These are phyloP conservation scores for Vicia sativa DNA, from an alignment of 306 rosid species.

Conservation along the genomic window DNA sequence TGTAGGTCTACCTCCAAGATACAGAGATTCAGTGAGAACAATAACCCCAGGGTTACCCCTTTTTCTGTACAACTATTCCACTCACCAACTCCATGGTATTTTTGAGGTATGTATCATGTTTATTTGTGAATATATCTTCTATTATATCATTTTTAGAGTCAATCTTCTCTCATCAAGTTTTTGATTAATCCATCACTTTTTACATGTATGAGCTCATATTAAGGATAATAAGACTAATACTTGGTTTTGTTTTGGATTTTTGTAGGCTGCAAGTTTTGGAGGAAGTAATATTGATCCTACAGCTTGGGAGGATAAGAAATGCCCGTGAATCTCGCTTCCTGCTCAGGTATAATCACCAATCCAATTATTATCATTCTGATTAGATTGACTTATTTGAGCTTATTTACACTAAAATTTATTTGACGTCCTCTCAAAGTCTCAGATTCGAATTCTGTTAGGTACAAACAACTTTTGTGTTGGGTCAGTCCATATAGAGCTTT, in stretches of 20 bases:
- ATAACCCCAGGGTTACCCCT: conserved; percentile 96
- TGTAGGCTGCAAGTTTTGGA: conserved; percentile 96
- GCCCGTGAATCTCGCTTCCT: conserved; percentile 88
- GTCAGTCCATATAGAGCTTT: no score
- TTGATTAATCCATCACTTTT: conserved; percentile 1
- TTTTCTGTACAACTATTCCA: conserved; percentile 91
- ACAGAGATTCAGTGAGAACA: conserved; percentile 85
- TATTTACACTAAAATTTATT: neutral
- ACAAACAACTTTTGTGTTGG: no score
- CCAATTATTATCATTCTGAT: neutral
- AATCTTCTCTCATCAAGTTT: neutral
- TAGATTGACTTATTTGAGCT: neutral
- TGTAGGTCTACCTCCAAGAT: conserved; percentile 89
- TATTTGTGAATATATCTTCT: no score
- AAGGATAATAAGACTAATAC: neutral
- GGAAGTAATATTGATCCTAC: conserved; percentile 90
- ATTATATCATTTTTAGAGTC: neutral
- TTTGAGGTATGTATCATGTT: conserved; percentile 68
- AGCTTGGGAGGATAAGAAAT: conserved; percentile 97
- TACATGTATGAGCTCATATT: neutral
- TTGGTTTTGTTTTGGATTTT: conserved; percentile 18
- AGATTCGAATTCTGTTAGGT: no score
- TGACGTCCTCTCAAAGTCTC: no score
- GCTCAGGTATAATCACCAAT: conserved; percentile 70
- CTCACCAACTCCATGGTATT: conserved; percentile 97